Conservation (phyloP, 2,329 filamentous ascomycete genomes). For the Xylaria sp. region DNA sequence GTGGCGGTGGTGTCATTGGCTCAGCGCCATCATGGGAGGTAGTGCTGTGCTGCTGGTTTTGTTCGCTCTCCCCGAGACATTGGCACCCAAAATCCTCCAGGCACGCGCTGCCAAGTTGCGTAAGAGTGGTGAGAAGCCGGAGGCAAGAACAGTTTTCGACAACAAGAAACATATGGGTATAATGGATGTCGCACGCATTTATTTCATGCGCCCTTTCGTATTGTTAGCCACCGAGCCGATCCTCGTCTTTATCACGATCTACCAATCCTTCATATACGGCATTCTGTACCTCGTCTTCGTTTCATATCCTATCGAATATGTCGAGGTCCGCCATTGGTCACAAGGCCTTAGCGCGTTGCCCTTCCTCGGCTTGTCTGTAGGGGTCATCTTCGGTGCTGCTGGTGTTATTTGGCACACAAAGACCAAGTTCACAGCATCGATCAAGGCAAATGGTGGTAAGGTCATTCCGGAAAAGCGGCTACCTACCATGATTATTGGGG, state of each 20-base stretch:
- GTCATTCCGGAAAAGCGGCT: constrained; percentile 28
- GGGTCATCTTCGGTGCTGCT: constrained; percentile 48
- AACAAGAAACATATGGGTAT: constrained; percentile 22
- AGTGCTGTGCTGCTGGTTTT: constrained; percentile 28
- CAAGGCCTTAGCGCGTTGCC: constrained; percentile 56
- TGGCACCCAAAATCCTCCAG: constrained; percentile 45
- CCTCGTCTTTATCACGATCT: constrained; percentile 56
- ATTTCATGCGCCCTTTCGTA: constrained; percentile 36
- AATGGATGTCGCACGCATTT: constrained; percentile 27
- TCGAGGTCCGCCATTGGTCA: constrained; percentile 55
- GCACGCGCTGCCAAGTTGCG: constrained; percentile 40
- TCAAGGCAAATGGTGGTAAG: constrained; percentile 28
- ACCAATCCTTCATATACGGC: constrained; percentile 58
- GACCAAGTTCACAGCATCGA: constrained; percentile 24
- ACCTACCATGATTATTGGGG: constrained; percentile 31
- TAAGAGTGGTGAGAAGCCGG: constrained; percentile 30
- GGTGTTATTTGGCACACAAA: constrained; percentile 35
- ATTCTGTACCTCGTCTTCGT: constrained; percentile 59
- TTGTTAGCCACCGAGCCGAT: constrained; percentile 60
- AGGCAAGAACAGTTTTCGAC: constrained; percentile 27
- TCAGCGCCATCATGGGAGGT: constrained; percentile 48
- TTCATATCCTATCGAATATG: constrained; percentile 59
- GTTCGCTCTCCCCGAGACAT: constrained; percentile 29
- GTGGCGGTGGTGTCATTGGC: constrained; percentile 40
- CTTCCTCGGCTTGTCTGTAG: constrained; percentile 57